phyloP scores from a whole-genome alignment of 2,329 filamentous ascomycete genomes.

The Aspergillus ruber region DNA sequence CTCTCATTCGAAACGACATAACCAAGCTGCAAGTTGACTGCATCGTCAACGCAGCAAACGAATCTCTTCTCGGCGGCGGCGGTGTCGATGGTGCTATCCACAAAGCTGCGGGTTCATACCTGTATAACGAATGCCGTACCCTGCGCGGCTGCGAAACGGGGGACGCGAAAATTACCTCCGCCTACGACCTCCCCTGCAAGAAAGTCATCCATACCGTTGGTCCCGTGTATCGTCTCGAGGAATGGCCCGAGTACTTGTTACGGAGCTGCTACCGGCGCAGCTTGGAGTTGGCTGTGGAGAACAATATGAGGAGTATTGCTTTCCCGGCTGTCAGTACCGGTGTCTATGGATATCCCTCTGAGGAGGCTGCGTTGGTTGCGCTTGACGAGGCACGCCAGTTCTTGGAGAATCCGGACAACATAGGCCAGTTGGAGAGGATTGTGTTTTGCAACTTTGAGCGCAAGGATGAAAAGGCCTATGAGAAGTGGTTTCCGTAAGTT shows the following conservation, averaged over 20 bases:
- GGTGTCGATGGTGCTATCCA: conserved; percentile 90
- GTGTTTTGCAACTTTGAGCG: conserved; percentile 78
- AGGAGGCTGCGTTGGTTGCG: conserved; percentile 66
- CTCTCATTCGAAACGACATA: conserved; percentile 69
- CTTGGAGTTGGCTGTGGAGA: conserved; percentile 63
- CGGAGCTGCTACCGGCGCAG: conserved; percentile 63
- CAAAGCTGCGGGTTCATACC: conserved; percentile 62
- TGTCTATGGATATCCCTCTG: conserved; percentile 77
- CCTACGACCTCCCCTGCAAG: conserved; percentile 66
- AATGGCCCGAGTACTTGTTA: conserved; percentile 40
- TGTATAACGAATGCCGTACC: conserved; percentile 64
- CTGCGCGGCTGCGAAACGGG: conserved; percentile 72
- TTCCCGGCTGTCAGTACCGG: conserved; percentile 85
- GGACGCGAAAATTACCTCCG: conserved; percentile 72
- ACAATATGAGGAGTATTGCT: conserved; percentile 64
- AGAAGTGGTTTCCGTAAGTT: conserved; percentile 65
- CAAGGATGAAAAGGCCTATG: conserved; percentile 72
- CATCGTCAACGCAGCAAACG: conserved; percentile 91
- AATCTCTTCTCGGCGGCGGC: conserved; percentile 71
- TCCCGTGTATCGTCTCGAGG: conserved; percentile 58
- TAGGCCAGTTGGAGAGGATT: conserved; percentile 57
- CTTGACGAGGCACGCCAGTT: conserved; percentile 54
- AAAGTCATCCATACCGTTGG: conserved; percentile 89
- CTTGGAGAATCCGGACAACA: conserved; percentile 38
- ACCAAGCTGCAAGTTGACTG: conserved; percentile 70